phyloP scores from a whole-genome alignment of 129 eudicot genomes.

The Calendula officinalis region DNA sequence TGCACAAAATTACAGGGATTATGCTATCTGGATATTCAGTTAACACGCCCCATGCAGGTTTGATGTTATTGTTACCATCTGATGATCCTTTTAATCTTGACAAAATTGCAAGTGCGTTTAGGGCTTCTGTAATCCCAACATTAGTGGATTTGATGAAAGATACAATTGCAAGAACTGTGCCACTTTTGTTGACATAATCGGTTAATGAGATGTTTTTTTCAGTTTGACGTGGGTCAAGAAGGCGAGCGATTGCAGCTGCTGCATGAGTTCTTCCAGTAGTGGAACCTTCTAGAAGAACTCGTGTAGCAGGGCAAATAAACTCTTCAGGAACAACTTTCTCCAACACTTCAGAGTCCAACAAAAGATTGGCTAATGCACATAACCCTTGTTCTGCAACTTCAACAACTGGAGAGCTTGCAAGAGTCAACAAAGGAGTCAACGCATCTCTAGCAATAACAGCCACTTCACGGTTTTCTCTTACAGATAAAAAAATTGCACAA shows the following conservation, averaged over 20 bases:
- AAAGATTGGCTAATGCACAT: conserved; percentile 88
- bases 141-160: conserved; percentile 67
- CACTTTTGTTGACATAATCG: conserved; percentile 71
- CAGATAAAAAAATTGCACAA: conserved; percentile 80
- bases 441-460: conserved; percentile 82
- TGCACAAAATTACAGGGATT: conserved; percentile 75
- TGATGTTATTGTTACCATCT: conserved; percentile 37
- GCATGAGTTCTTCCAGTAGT: conserved; percentile 75
- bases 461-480: conserved; percentile 79
- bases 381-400: conserved; percentile 87
- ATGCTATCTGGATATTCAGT: conserved; percentile 77
- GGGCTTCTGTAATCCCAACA: conserved; percentile 67
- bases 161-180: conserved; percentile 83
- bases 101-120: conserved; percentile 79
- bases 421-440: conserved; percentile 54
- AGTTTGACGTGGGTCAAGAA: conserved; percentile 61
- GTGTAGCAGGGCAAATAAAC: conserved; percentile 76
- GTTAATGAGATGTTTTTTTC: conserved; percentile 47
- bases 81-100: conserved; percentile 62
- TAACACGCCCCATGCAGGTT: conserved; percentile 90
- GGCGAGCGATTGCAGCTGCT: conserved; percentile 93
- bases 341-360: conserved; percentile 73
- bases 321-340: conserved; percentile 71
- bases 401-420: conserved; percentile 66
- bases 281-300: conserved; percentile 78